Conservation (phyloP, 352 stramenopile genomes). For the Pythium sukuiense region DNA sequence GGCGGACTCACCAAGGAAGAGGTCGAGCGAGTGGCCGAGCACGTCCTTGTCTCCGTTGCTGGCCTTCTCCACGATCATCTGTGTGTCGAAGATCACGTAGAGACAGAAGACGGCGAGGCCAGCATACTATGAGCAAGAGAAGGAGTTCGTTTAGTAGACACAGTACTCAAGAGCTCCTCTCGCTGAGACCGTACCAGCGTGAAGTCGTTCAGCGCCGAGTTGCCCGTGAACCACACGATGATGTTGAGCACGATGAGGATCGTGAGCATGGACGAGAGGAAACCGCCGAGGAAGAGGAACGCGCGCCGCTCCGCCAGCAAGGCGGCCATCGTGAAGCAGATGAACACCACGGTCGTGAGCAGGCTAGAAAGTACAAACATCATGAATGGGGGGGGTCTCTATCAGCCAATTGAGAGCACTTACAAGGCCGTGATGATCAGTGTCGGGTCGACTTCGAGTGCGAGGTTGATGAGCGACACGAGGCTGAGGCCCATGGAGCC, state of each 20-base stretch:
- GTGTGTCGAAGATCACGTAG: conserved; percentile 88
- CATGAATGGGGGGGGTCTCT: neutral
- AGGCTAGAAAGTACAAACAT: conserved; percentile 22
- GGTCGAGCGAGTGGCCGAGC: conserved; percentile 68
- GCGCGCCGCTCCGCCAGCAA: conserved; percentile 61
- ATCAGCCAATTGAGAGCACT: neutral
- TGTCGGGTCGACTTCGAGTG: conserved; percentile 61
- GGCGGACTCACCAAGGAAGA: conserved; percentile 72
- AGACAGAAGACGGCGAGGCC: conserved; percentile 81
- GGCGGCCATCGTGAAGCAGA: conserved; percentile 77
- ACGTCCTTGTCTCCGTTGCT: conserved; percentile 75
- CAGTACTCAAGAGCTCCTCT: too few relatives aligned
- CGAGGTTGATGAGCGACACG: conserved; percentile 62
- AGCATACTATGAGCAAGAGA: conserved; percentile 38
- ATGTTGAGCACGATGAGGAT: conserved; percentile 45
- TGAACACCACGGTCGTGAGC: conserved; percentile 73
- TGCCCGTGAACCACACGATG: conserved; percentile 1
- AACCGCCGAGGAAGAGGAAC: conserved; percentile 77
- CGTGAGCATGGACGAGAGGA: conserved; percentile 63
- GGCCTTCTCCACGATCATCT: conserved; percentile 89
- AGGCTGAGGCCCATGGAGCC: conserved; percentile 64
- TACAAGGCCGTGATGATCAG: conserved; percentile 78
- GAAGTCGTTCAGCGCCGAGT: conserved; percentile 29
- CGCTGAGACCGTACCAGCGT: conserved; percentile 8
- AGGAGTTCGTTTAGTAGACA: too few relatives aligned